Conservation (phyloP, 345 rosid species). For the Turritis glabra region DNA sequence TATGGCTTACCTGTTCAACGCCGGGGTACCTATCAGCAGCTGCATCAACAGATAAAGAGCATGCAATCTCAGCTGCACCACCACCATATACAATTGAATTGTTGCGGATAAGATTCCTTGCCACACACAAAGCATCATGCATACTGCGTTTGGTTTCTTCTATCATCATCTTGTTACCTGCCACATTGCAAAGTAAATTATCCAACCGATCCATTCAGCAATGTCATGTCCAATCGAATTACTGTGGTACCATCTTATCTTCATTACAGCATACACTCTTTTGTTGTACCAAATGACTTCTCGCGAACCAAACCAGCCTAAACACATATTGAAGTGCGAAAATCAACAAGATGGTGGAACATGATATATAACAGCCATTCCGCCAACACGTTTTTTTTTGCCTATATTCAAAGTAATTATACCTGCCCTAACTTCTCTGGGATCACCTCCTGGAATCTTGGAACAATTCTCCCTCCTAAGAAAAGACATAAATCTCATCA, state of each 20-base stretch:
- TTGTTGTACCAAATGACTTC: conserved; percentile 58
- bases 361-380: too few species aligned
- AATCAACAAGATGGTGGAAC: not conserved
- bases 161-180: conserved; percentile 93
- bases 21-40: conserved; percentile 84
- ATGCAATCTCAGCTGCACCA: conserved; percentile 87
- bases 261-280: conserved; percentile 57
- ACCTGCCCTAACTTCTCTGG: conserved; percentile 90
- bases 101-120: too few species aligned
- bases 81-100: too few species aligned
- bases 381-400: too few species aligned
- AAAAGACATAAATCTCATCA: not conserved
- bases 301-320: conserved; percentile 72
- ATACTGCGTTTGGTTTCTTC: conserved; percentile 95
- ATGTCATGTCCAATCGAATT: not conserved
- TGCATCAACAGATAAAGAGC: conserved; percentile 82
- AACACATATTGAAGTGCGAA: not conserved
- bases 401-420: conserved; percentile 18
- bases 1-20: conserved; percentile 67
- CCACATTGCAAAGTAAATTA: not conserved
- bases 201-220: not conserved
- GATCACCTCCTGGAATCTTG: conserved; percentile 93
- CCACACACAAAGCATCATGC: too few species aligned
- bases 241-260: conserved; percentile 33
- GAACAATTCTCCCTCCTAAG: conserved; percentile 92